Conservation (phyloP, 139 green algal genomes). For the Chlorella sp. region DNA sequence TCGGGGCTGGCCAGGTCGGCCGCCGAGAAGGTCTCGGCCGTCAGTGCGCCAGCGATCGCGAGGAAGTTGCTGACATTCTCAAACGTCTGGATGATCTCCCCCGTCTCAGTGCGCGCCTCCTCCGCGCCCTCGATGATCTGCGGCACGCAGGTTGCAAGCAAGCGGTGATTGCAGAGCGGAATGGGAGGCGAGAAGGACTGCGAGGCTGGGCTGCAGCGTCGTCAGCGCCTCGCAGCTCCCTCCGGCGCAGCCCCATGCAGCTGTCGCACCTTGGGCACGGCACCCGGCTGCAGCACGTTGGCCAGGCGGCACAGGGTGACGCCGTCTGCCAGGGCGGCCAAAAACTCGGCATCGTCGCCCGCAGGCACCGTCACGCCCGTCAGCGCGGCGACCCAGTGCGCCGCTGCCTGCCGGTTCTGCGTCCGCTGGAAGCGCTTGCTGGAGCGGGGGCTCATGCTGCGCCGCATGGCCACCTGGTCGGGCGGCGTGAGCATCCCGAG, state of each 20-base stretch:
- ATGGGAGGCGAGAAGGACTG: no score
- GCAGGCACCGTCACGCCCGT: slow-evolving; percentile 47
- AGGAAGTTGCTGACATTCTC: slow-evolving; percentile 69
- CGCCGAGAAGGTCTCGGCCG: slow-evolving; percentile 48
- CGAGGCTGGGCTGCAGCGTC: no score
- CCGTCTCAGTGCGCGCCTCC: slow-evolving; percentile 19
- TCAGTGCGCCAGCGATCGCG: neutral
- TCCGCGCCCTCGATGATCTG: slow-evolving; percentile 22
- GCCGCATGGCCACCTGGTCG: no score
- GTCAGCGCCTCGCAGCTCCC: no score
- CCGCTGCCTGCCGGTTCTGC: slow-evolving; percentile 28
- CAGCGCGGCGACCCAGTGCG: slow-evolving; percentile 51
- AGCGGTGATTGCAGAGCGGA: neutral
- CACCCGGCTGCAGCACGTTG: slow-evolving; percentile 50
- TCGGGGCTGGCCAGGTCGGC: slow-evolving; percentile 51
- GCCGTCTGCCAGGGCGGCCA: slow-evolving; percentile 55
- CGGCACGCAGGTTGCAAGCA: neutral
- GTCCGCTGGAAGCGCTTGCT: neutral
- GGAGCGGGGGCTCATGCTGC: slow-evolving; percentile 2
- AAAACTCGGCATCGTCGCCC: slow-evolving; percentile 55
- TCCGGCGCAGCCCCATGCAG: no score
- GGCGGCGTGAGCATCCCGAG: no score
- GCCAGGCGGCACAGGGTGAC: slow-evolving; percentile 63
- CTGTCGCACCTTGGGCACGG: slow-evolving; percentile 23
- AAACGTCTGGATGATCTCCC: slow-evolving; percentile 32